These are phyloP conservation scores for Pinguiococcus pyrenoidosus DNA, from an alignment of 108 stramenopile species.

Conservation along the genomic window DNA sequence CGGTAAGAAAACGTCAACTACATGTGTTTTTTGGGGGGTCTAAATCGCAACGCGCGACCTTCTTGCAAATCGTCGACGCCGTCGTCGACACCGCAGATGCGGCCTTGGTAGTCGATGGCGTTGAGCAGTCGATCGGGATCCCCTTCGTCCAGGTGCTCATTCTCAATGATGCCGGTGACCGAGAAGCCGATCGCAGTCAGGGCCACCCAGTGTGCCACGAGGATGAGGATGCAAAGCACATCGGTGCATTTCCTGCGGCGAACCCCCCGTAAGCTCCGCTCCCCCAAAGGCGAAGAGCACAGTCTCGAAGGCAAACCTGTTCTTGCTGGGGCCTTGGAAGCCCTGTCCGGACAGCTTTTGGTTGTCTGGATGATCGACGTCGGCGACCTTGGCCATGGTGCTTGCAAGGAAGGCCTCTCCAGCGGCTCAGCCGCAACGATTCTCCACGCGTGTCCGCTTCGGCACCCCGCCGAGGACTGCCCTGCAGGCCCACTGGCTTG, in stretches of 20 bases:
- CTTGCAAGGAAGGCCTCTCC: no score
- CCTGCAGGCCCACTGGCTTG: no score
- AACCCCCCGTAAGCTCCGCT: no score
- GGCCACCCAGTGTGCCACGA: conserved; percentile 25
- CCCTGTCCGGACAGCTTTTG: conserved; percentile 12
- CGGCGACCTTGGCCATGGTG: no score
- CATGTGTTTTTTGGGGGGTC: no score
- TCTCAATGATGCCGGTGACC: conserved; percentile 22
- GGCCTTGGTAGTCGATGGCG: conserved; percentile 41
- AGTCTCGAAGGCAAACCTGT: neutral
- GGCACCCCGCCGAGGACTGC: no score
- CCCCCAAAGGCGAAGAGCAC: conserved; percentile 6
- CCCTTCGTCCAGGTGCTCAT: conserved; percentile 10
- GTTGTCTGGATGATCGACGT: conserved; percentile 24
- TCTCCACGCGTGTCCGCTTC: no score
- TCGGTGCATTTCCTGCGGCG: conserved; percentile 44
- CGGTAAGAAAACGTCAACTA: neutral
- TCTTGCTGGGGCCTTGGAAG: conserved; percentile 6
- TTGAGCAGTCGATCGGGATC: conserved; percentile 32
- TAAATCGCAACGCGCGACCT: no score
- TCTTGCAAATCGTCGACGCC: conserved; percentile 1
- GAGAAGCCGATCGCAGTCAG: conserved; percentile 36
- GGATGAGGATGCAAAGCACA: conserved; percentile 20
- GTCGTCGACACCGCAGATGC: conserved; percentile 28
- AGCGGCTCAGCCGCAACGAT: no score